Percentiles rank a stretch among this genome's conserved stretches.
Conservation (phyloP, 164 flowering plant species). For the Akebia trifoliata region DNA sequence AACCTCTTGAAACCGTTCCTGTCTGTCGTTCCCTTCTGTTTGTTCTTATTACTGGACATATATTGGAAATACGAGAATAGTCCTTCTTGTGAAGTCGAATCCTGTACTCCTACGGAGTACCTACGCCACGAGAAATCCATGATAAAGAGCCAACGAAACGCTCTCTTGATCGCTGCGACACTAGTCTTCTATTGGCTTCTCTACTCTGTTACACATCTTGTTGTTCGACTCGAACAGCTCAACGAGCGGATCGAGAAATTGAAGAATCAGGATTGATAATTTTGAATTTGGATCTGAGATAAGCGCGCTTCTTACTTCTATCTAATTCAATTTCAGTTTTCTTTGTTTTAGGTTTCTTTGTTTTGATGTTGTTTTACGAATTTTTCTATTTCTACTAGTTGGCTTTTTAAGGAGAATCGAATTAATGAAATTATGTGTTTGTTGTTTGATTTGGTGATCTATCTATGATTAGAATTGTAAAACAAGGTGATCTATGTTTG, state of each 20-base stretch:
- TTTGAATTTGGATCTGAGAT: constrained; percentile 4
- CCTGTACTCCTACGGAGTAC: constrained; percentile 36
- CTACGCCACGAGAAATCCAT: constrained; percentile 85
- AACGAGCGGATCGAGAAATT: constrained; percentile 65
- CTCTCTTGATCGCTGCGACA: constrained; percentile 70
- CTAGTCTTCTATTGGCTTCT: constrained; percentile 88
- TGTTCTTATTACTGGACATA: constrained; percentile 36
- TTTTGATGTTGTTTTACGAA: neutral
- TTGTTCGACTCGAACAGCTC: constrained; percentile 57
- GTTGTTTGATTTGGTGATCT: too few species aligned
- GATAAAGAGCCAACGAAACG: constrained; percentile 91
- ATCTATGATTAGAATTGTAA: too few species aligned
- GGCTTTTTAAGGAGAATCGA: too few species aligned
- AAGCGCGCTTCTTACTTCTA: neutral
- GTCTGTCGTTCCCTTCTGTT: constrained; percentile 34
- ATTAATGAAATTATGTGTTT: too few species aligned
- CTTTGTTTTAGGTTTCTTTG: neutral
- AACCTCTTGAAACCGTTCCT: constrained; percentile 37
- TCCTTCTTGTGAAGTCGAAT: constrained; percentile 22
- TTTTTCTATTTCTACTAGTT: too few species aligned
- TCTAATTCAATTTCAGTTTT: neutral
- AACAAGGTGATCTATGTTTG: too few species aligned
- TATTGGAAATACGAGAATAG: constrained; percentile 43
- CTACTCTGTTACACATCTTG: constrained; percentile 62
- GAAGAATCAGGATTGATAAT: constrained; percentile 34